These are phyloP conservation scores for Schwanniomyces yamadae DNA, from an alignment of 805 yeast species.

Conservation along the genomic window DNA sequence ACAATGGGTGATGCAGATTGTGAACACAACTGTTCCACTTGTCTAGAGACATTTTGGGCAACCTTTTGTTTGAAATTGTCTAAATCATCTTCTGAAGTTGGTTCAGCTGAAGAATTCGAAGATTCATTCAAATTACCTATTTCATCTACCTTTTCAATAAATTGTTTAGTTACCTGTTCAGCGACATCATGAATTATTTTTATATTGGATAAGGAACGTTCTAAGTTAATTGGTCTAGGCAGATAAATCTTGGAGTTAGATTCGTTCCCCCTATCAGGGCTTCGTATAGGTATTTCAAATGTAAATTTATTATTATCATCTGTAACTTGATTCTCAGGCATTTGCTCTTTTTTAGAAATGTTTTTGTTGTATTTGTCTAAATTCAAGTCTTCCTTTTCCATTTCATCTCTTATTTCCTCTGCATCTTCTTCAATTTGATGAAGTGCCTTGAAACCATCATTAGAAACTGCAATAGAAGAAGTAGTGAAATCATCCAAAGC, in stretches of 20 bases:
- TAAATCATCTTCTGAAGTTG: conserved; percentile 15
- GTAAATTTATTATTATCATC: neutral
- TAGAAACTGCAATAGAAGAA: neutral
- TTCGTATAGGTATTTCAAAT: neutral
- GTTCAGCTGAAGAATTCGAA: conserved; percentile 14
- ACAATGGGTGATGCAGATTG: conserved; percentile 15
- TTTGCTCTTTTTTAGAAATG: neutral
- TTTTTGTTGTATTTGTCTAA: no score
- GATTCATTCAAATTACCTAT: conserved; percentile 19
- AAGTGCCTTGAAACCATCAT: neutral
- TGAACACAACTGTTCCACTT: conserved; percentile 23
- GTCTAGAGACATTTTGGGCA: conserved; percentile 29
- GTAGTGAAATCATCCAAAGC: neutral
- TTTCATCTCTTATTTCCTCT: no score
- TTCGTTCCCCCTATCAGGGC: neutral
- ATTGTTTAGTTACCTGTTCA: conserved; percentile 31
- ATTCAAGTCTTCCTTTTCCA: no score
- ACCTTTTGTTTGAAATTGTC: conserved; percentile 29
- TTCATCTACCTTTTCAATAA: conserved; percentile 32
- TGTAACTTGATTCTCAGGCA: neutral
- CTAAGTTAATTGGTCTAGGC: no score
- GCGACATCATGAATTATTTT: conserved; percentile 33
- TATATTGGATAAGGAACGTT: conserved; percentile 2
- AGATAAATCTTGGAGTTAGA: no score
- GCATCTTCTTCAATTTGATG: conserved; percentile 2